Percentiles rank a stretch among this genome's conserved stretches.
Evolutionary conservation across 257 asterid genomes (phyloP).

Genomic region (Capsicum chinense): DNA sequence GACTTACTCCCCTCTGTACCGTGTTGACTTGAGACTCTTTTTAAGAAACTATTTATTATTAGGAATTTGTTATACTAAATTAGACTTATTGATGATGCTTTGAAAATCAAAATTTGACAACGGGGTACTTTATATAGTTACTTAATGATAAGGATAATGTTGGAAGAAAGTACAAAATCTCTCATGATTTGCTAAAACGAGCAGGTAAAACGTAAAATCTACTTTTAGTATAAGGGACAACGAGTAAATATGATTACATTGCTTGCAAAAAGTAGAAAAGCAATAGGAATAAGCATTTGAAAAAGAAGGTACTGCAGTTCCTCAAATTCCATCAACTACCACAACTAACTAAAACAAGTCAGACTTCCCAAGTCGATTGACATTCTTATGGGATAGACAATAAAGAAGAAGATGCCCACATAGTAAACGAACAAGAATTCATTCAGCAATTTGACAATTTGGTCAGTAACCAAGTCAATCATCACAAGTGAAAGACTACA

Average conservation of each 20-base stretch:
- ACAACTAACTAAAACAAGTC: neutral
- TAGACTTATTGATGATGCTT: neutral
- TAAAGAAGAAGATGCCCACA: neutral
- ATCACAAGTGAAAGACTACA: neutral
- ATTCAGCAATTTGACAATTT: neutral
- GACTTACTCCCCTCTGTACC: neutral
- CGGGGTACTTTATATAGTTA: neutral
- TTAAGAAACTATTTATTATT: no score
- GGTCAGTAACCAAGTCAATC: neutral
- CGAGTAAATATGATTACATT: neutral
- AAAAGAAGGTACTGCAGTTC: neutral
- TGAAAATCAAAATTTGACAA: neutral
- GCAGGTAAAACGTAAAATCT: neutral
- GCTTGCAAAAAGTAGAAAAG: neutral
- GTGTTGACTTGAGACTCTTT: neutral
- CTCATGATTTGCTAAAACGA: neutral
- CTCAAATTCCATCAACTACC: slow-evolving; percentile 15
- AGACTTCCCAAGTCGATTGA: neutral
- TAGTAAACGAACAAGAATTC: neutral
- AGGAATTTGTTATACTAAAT: neutral
- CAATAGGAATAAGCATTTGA: neutral
- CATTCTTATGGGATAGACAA: neutral
- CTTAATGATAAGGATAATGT: neutral
- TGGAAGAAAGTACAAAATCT: neutral
- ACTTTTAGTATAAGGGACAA: neutral